Evolutionary conservation across 306 rosid genomes (phyloP).

Genomic region (Hippophae tibetana): DNA sequence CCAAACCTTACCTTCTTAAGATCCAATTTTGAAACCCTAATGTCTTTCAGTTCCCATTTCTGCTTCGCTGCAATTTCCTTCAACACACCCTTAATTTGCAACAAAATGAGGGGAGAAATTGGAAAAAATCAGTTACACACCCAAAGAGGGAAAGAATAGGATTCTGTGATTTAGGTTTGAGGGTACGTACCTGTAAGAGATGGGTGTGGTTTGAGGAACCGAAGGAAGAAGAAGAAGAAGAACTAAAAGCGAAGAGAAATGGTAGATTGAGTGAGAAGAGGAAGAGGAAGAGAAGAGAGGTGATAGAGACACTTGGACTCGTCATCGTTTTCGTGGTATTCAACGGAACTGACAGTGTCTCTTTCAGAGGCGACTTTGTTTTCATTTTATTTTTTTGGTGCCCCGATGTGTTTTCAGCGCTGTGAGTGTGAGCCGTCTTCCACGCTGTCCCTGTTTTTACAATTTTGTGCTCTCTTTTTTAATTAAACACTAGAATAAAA

Average conservation of each 20-base stretch:
- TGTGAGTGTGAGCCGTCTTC: too few relatives aligned
- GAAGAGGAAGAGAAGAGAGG: conserved; percentile 18
- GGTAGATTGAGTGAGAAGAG: background rate
- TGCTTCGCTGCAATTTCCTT: conserved; percentile 53
- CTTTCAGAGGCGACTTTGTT: background rate
- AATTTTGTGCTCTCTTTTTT: too few relatives aligned
- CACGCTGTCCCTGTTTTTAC: too few relatives aligned
- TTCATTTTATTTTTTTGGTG: background rate
- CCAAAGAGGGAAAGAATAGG: background rate
- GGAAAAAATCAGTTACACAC: background rate
- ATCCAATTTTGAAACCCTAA: conserved; percentile 43
- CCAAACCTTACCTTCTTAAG: conserved; percentile 46
- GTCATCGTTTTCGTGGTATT: background rate
- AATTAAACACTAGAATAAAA: too few relatives aligned
- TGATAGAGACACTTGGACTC: conserved; percentile 1
- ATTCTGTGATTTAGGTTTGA: background rate
- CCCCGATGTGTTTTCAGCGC: background rate
- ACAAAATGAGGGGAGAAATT: background rate
- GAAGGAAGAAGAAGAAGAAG: conserved; percentile 8
- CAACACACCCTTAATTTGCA: conserved; percentile 48
- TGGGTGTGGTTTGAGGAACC: conserved; percentile 16
- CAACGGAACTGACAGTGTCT: background rate
- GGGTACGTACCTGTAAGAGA: conserved; percentile 50
- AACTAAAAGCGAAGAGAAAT: conserved; percentile 15
- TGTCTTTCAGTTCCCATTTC: conserved; percentile 44